phyloP scores from a whole-genome alignment of 2,329 filamentous ascomycete genomes.

The Leptoxyphium fumago region DNA sequence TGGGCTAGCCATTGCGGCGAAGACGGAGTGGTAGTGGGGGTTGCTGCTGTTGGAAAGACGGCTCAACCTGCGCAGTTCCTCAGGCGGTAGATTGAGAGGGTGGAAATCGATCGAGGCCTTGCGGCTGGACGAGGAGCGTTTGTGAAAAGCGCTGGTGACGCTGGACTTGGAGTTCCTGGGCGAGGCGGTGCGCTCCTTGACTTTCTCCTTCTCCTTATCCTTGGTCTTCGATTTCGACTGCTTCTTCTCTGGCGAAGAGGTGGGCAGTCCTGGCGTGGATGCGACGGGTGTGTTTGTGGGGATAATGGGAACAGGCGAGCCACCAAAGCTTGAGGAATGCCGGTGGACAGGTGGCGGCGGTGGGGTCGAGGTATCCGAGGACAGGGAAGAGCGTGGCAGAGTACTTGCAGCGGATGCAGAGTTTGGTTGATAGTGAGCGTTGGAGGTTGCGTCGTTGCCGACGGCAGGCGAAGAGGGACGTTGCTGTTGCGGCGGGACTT shows the following conservation, averaged over 20 bases:
- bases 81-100: slow-evolving; percentile 78
- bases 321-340: not conserved
- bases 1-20: not conserved
- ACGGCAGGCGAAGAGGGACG: not conserved
- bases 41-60: slow-evolving; percentile 29
- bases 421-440: too few species aligned
- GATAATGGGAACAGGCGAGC: too few species aligned
- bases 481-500: not conserved
- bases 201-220: not conserved
- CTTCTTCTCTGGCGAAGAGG: not conserved
- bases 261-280: not conserved
- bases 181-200: not conserved
- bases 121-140: not conserved
- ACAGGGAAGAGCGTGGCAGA: not conserved
- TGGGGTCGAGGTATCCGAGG: not conserved
- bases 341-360: not conserved
- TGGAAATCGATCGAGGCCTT: slow-evolving; percentile 29
- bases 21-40: not conserved
- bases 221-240: not conserved
- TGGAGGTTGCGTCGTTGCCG: too few species aligned
- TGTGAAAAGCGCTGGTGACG: not conserved
- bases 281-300: too few species aligned
- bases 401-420: not conserved
- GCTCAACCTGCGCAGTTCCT: slow-evolving; percentile 67
- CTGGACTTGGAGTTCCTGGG: not conserved